Percentiles rank a stretch among this genome's conserved stretches.
Evolutionary conservation across 345 rosid genomes (phyloP).

Genomic region (Conringia planisiliqua): DNA sequence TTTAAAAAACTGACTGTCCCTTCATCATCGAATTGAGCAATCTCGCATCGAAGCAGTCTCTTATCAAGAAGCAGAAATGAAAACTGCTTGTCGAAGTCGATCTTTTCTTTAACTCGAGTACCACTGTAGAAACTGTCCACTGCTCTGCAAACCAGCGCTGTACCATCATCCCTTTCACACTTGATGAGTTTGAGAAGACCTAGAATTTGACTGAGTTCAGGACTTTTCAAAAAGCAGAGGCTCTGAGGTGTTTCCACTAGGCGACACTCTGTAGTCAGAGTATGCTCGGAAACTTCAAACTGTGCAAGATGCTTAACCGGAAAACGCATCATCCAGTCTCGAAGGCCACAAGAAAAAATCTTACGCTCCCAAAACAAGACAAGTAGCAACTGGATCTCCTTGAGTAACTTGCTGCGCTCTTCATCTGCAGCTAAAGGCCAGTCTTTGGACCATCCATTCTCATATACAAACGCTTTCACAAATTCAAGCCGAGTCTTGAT

Average conservation of each 20-base stretch:
- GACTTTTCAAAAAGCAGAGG: slow-evolving; percentile 18
- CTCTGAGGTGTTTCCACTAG: slow-evolving; percentile 20
- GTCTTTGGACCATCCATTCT: slow-evolving; percentile 30
- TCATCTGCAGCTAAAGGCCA: slow-evolving; percentile 23
- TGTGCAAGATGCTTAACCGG: neutral
- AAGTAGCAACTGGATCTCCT: slow-evolving; percentile 5
- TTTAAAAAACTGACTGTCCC: neutral
- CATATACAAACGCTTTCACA: slow-evolving; percentile 9
- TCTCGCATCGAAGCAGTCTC: neutral
- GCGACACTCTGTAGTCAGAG: neutral
- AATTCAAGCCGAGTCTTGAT: neutral
- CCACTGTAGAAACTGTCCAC: neutral
- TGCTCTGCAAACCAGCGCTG: slow-evolving; percentile 1
- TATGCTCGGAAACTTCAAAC: slow-evolving; percentile 11
- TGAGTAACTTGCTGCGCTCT: slow-evolving; percentile 7
- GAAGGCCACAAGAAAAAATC: slow-evolving; percentile 12
- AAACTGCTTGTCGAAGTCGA: slow-evolving; percentile 7
- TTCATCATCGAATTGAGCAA: slow-evolving; percentile 4
- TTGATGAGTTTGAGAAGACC: neutral
- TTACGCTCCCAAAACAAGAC: neutral
- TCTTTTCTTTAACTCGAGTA: slow-evolving; percentile 12
- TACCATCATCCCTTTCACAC: slow-evolving; percentile 19
- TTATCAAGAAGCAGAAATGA: slow-evolving; percentile 27
- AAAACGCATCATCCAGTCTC: slow-evolving; percentile 13
- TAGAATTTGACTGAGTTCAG: slow-evolving; percentile 15